Percentiles rank a stretch among this genome's conserved stretches.
Evolutionary conservation across 345 rosid genomes (phyloP).

Genomic region (Brassica nigra): DNA sequence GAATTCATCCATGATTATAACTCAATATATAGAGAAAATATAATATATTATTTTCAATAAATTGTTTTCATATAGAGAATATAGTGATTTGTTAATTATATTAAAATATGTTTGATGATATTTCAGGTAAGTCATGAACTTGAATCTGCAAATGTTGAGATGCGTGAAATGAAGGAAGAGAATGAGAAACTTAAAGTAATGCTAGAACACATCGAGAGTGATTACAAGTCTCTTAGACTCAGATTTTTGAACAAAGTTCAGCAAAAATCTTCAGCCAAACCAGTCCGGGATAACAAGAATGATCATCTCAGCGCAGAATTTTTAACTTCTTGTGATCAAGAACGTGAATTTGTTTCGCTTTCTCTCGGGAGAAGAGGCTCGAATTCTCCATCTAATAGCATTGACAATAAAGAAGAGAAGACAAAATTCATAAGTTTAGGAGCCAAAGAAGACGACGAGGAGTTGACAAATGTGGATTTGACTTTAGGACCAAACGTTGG

Average conservation of each 20-base stretch:
- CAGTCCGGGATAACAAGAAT: slow-evolving; percentile 27
- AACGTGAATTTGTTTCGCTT: slow-evolving; percentile 67
- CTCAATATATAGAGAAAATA: neutral
- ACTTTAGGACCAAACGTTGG: slow-evolving; percentile 44
- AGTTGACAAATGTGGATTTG: slow-evolving; percentile 52
- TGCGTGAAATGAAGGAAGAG: slow-evolving; percentile 74
- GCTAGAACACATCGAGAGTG: slow-evolving; percentile 60
- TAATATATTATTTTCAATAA: too few species aligned
- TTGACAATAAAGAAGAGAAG: slow-evolving; percentile 45
- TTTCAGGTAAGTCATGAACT: slow-evolving; percentile 42
- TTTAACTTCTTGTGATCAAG: slow-evolving; percentile 38
- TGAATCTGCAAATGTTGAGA: slow-evolving; percentile 67
- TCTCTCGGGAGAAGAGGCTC: slow-evolving; percentile 68
- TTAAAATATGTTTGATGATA: neutral
- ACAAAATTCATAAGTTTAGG: slow-evolving; percentile 10
- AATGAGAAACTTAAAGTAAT: slow-evolving; percentile 61
- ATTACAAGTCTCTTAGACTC: slow-evolving; percentile 64
- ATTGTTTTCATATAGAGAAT: neutral
- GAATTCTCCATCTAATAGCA: slow-evolving; percentile 33
- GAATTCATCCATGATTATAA: neutral
- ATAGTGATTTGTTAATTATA: neutral
- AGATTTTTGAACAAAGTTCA: slow-evolving; percentile 58
- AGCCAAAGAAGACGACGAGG: slow-evolving; percentile 38
- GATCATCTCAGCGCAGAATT: slow-evolving; percentile 25
- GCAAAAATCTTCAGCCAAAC: slow-evolving; percentile 40